These are phyloP conservation scores for Striga asiatica DNA, from an alignment of 257 asterid species.

Conservation along the genomic window DNA sequence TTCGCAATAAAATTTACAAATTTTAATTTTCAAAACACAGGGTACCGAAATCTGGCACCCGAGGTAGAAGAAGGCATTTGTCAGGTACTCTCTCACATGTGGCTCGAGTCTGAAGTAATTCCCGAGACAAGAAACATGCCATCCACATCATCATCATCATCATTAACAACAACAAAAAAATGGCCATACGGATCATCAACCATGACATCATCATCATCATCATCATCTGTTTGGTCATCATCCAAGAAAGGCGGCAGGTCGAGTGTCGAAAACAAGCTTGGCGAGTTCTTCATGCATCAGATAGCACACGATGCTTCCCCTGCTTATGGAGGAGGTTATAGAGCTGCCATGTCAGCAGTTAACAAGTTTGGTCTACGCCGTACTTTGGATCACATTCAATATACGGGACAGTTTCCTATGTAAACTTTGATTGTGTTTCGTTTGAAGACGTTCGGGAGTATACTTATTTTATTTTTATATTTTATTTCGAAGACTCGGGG, in stretches of 20 bases:
- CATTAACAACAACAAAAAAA: conserved; percentile 17
- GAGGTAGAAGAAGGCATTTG: conserved; percentile 97
- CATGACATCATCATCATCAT: conserved; percentile 17
- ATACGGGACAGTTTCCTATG: conserved; percentile 56
- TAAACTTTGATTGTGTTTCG: conserved; percentile 6
- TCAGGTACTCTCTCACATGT: conserved; percentile 81
- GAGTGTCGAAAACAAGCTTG: conserved; percentile 55
- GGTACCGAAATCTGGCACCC: conserved; percentile 55
- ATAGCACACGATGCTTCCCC: conserved; percentile 77
- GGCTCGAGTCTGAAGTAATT: conserved; percentile 86
- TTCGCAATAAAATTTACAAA: neutral
- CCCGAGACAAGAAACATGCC: conserved; percentile 30
- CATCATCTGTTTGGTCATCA: conserved; percentile 18
- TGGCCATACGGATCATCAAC: conserved; percentile 25
- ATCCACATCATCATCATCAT: conserved; percentile 25
- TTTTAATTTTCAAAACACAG: conserved; percentile 44
- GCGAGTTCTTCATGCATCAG: conserved; percentile 91
- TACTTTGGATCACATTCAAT: conserved; percentile 62
- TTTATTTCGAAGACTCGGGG: neutral
- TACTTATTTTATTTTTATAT: neutral
- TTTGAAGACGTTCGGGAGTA: neutral
- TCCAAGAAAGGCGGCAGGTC: conserved; percentile 67
- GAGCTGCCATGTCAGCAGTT: conserved; percentile 75
- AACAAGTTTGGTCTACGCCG: conserved; percentile 63
- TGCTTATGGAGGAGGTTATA: conserved; percentile 84